Evolutionary conservation across 306 rosid genomes (phyloP).

Genomic region (Lathyrus aphaca): DNA sequence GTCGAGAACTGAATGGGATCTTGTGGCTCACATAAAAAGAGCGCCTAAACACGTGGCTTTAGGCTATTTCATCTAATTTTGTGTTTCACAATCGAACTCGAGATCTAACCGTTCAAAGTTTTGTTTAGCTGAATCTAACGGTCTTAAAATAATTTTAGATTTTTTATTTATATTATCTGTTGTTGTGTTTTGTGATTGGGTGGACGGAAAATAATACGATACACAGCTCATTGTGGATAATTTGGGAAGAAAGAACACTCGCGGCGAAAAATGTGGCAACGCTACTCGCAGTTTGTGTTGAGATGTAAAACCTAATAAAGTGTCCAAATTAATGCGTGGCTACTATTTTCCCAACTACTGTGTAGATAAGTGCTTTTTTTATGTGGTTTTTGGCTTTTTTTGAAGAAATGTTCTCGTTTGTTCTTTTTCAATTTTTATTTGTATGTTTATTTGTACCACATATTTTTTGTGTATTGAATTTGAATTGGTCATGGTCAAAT

Average conservation of each 20-base stretch:
- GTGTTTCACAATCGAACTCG: neutral
- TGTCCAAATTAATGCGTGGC: conserved; percentile 30
- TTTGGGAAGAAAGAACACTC: conserved; percentile 19
- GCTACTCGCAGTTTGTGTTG: conserved; percentile 32
- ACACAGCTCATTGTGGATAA: conserved; percentile 43
- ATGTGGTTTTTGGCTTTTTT: conserved; percentile 2
- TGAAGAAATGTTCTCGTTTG: neutral
- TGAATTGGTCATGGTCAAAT: conserved; percentile 12
- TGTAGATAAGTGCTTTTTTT: conserved; percentile 14
- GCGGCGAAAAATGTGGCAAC: conserved; percentile 1
- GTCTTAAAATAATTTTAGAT: neutral
- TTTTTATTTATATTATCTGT: neutral
- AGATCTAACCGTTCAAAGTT: too few species aligned
- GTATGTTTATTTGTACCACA: neutral
- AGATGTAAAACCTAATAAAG: neutral
- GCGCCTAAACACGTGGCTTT: conserved; percentile 46
- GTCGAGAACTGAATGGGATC: conserved; percentile 56
- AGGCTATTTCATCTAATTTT: conserved; percentile 35
- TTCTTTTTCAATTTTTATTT: neutral
- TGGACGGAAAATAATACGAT: conserved; percentile 28
- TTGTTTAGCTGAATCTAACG: too few species aligned
- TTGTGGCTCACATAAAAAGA: conserved; percentile 59
- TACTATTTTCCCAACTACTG: conserved; percentile 7
- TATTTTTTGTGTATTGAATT: neutral
- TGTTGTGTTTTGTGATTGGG: conserved; percentile 30